Evolutionary conservation across 1,284 basidiomycete species (phyloP).

Genomic region (Sutorius eximius): DNA sequence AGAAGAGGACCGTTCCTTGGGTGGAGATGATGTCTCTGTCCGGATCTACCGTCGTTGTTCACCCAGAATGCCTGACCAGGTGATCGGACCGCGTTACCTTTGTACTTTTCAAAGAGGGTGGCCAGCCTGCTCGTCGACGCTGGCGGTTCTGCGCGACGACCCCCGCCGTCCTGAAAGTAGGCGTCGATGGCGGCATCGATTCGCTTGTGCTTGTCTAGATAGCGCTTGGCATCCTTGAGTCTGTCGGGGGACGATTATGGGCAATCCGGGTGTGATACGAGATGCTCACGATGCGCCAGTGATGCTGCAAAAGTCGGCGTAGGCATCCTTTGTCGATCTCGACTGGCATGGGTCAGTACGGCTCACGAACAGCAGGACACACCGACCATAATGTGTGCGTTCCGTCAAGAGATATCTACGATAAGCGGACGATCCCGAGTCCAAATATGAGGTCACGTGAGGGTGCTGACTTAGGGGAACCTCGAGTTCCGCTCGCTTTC

Average conservation of each 20-base stretch:
- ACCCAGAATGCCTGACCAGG: neutral
- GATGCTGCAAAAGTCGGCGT: slow-evolving; percentile 57
- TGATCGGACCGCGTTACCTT: slow-evolving; percentile 48
- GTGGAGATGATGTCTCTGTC: slow-evolving; percentile 62
- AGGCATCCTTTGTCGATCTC: slow-evolving; percentile 20
- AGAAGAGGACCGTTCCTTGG: slow-evolving; percentile 75
- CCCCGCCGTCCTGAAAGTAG: slow-evolving; percentile 56
- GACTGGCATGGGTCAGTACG: slow-evolving; percentile 12
- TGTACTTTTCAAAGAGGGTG: slow-evolving; percentile 75
- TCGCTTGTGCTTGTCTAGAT: slow-evolving; percentile 69
- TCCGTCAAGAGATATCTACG: neutral
- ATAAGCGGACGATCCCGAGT: slow-evolving; percentile 16
- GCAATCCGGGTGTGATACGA: slow-evolving; percentile 29
- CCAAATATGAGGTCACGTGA: slow-evolving; percentile 23
- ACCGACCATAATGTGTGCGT: too few species aligned
- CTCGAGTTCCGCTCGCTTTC: slow-evolving; percentile 17
- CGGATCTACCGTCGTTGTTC: slow-evolving; percentile 42
- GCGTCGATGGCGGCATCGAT: slow-evolving; percentile 77
- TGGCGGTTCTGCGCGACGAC: slow-evolving; percentile 26
- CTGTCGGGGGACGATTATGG: slow-evolving; percentile 17
- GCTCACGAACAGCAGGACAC: too few species aligned
- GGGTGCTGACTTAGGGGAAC: neutral
- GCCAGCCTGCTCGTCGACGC: slow-evolving; percentile 59
- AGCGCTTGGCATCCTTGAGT: slow-evolving; percentile 66
- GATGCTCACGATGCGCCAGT: slow-evolving; percentile 68